phyloP scores from a whole-genome alignment of 2,329 filamentous ascomycete genomes.

The Albophoma yamanashiensis region DNA sequence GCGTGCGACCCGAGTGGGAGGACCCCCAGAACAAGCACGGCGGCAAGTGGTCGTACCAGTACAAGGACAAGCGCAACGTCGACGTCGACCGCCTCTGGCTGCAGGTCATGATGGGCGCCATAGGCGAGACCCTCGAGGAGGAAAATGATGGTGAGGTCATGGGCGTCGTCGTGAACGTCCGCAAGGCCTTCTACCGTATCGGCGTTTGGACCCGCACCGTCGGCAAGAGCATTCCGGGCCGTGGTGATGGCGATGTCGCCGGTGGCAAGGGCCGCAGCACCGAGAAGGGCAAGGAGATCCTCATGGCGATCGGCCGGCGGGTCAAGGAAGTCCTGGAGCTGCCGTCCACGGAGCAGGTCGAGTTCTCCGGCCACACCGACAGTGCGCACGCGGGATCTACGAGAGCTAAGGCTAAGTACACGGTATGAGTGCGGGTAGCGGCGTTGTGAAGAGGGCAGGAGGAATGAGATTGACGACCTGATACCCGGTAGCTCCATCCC shows the following conservation, averaged over 20 bases:
- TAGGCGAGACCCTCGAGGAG: conserved; percentile 93
- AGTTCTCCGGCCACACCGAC: conserved; percentile 96
- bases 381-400: conserved; percentile 88
- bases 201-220: conserved; percentile 95
- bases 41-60: conserved; percentile 97
- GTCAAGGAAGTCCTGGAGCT: conserved; percentile 92
- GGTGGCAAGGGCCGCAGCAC: conserved; percentile 66
- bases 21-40: conserved; percentile 98
- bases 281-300: conserved; percentile 77
- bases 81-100: conserved; percentile 95
- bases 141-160: conserved; percentile 95
- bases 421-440: conserved; percentile 46
- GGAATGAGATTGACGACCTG: conserved; percentile 12
- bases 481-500: conserved; percentile 7
- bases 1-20: conserved; percentile 96
- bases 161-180: conserved; percentile 98
- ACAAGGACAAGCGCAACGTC: conserved; percentile 88
- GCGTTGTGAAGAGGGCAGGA: conserved; percentile 3
- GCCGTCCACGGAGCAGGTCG: conserved; percentile 64
- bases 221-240: conserved; percentile 70
- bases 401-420: conserved; percentile 89
- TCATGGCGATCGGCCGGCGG: conserved; percentile 72
- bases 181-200: conserved; percentile 96
- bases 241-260: conserved; percentile 61
- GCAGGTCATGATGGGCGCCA: conserved; percentile 90